Conservation (phyloP, 2,329 filamentous ascomycete genomes). For the Cladorrhinum sp. region DNA sequence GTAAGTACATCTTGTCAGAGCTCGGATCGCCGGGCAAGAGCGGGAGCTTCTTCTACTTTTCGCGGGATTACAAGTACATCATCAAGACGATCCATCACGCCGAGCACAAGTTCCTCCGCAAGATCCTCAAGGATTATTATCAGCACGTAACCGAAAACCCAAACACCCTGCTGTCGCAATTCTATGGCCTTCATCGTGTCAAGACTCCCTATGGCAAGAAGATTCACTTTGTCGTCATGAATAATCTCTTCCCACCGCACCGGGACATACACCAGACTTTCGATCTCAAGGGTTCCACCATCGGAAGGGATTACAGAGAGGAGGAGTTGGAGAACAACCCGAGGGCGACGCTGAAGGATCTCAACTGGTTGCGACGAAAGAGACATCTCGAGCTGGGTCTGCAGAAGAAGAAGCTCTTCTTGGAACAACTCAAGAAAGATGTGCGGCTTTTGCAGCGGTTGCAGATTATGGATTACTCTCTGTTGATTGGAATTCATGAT, state of each 20-base stretch:
- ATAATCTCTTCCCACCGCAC: constrained; percentile 97
- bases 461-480: constrained; percentile 98
- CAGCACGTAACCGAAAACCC: constrained; percentile 88
- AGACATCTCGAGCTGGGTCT: constrained; percentile 85
- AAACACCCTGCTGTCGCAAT: constrained; percentile 94
- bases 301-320: constrained; percentile 87
- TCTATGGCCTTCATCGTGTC: constrained; percentile 94
- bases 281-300: constrained; percentile 92
- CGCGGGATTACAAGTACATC: constrained; percentile 98
- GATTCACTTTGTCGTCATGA: constrained; percentile 99
- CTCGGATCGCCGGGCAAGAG: constrained; percentile 96
- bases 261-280: constrained; percentile 97
- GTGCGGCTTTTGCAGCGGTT: constrained; percentile 81
- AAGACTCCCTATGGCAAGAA: constrained; percentile 98
- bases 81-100: constrained; percentile 99
- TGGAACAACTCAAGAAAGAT: constrained; percentile 84
- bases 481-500: constrained; percentile 93
- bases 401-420: constrained; percentile 80
- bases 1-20: constrained; percentile 97
- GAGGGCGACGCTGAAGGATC: constrained; percentile 87
- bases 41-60: constrained; percentile 99
- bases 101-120: constrained; percentile 84
- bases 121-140: constrained; percentile 88
- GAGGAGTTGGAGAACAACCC: constrained; percentile 86
- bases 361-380: constrained; percentile 90